Conservation (phyloP, 208 protist genomes). For the Blechomonas ayalai region DNA sequence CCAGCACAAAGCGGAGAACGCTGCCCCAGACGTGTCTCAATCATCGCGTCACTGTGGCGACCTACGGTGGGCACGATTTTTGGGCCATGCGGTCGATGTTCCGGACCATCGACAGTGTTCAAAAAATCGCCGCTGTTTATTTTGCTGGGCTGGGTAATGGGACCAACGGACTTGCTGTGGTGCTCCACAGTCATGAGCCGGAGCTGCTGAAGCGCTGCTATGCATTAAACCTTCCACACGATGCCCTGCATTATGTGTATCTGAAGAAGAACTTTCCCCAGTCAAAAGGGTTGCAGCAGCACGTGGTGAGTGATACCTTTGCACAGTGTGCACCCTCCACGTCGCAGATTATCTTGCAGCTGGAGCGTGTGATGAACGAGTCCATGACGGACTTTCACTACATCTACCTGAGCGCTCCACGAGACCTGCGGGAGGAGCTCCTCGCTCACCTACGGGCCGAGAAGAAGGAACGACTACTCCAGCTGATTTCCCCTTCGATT, state of each 20-base stretch:
- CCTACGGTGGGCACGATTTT: conserved; percentile 38
- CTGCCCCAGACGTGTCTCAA: too few species aligned
- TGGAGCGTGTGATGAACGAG: conserved; percentile 5
- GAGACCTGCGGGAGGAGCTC: conserved; percentile 15
- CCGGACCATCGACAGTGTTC: conserved; percentile 13
- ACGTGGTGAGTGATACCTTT: conserved; percentile 11
- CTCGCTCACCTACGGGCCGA: conserved; percentile 10
- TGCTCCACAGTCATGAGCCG: conserved; percentile 13
- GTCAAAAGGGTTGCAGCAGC: conserved; percentile 7
- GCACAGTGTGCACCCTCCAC: conserved; percentile 29
- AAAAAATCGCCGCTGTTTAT: conserved; percentile 15
- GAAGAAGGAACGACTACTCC: conserved; percentile 6
- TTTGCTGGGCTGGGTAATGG: conserved; percentile 6
- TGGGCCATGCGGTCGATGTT: conserved; percentile 47
- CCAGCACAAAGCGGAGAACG: too few species aligned
- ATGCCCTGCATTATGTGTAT: conserved; percentile 45
- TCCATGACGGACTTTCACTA: conserved; percentile 4
- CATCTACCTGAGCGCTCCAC: conserved; percentile 27
- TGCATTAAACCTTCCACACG: conserved; percentile 1
- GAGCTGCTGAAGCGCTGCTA: conserved; percentile 14
- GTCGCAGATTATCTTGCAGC: conserved; percentile 17
- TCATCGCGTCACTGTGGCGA: not conserved
- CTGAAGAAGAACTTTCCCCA: conserved; percentile 25
- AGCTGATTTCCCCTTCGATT: conserved; percentile 6
- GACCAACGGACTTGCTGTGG: conserved; percentile 17